These are phyloP conservation scores for Mycena indigotica DNA, from an alignment of 768 basidiomycete species.

Conservation along the genomic window DNA sequence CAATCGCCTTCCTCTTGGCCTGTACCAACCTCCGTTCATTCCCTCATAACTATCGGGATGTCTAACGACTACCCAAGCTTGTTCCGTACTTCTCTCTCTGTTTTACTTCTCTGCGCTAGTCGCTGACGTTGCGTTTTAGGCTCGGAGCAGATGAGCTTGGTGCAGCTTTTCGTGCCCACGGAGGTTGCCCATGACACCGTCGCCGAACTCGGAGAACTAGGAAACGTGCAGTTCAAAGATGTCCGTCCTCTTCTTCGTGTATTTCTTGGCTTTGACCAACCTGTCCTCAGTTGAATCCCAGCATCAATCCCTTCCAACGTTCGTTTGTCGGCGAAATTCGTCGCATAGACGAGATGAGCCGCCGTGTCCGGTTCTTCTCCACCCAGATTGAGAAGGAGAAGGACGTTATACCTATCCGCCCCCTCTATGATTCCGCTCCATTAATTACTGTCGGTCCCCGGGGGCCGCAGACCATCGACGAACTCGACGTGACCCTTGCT, in stretches of 20 bases:
- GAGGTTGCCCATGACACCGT: slow-evolving; percentile 98
- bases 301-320: slow-evolving; percentile 96
- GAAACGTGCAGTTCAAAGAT: slow-evolving; percentile 97
- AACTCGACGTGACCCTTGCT: slow-evolving; percentile 82
- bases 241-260: slow-evolving; percentile 45
- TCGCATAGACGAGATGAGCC: slow-evolving; percentile 93
- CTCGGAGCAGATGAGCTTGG: slow-evolving; percentile 97
- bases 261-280: slow-evolving; percentile 5
- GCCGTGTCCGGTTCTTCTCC: slow-evolving; percentile 88
- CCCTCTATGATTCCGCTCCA: slow-evolving; percentile 83
- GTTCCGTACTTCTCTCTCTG: slow-evolving; percentile 86
- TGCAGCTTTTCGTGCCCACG: slow-evolving; percentile 94
- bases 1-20: no score
- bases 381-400: slow-evolving; percentile 85
- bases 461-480: slow-evolving; percentile 91
- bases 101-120: slow-evolving; percentile 18
- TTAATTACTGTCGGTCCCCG: slow-evolving; percentile 90
- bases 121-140: slow-evolving; percentile 49
- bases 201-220: slow-evolving; percentile 91
- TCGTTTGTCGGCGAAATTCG: slow-evolving; percentile 97
- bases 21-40: no score
- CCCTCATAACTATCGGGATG: slow-evolving; percentile 42
- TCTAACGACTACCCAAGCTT: slow-evolving; percentile 80
- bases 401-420: slow-evolving; percentile 79
- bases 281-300: slow-evolving; percentile 77